These are phyloP conservation scores for Aspergillus melleus DNA, from an alignment of 2,329 filamentous ascomycete genomes.

Conservation along the genomic window DNA sequence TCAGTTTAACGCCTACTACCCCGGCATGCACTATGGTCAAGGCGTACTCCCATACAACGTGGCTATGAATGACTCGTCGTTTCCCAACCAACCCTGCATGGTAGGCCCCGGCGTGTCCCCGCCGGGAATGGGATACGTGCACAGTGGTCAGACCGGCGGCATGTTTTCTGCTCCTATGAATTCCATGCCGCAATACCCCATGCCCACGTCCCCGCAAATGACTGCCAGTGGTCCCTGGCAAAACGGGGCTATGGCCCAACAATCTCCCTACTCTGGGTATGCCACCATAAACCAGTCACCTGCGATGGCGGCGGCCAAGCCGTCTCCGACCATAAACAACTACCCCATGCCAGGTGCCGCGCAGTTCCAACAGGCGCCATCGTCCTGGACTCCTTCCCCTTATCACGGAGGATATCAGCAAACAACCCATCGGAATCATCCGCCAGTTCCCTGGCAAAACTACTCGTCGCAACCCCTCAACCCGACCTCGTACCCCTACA, in stretches of 20 bases:
- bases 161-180: constrained; percentile 38
- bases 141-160: constrained; percentile 27
- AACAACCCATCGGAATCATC: constrained; percentile 41
- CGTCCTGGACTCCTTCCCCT: constrained; percentile 34
- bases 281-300: constrained; percentile 38
- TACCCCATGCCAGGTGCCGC: constrained; percentile 34
- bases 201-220: constrained; percentile 37
- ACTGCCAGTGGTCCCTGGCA: constrained; percentile 37
- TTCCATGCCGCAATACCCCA: constrained; percentile 35
- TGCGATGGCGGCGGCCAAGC: constrained; percentile 39
- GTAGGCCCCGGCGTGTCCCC: constrained; percentile 37
- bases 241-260: constrained; percentile 32
- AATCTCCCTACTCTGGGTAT: constrained; percentile 40
- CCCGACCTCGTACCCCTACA: constrained; percentile 68
- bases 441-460: constrained; percentile 40
- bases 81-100: constrained; percentile 35
- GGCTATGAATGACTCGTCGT: constrained; percentile 31
- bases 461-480: constrained; percentile 38
- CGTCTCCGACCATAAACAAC: constrained; percentile 40
- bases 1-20: constrained; percentile 51
- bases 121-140: constrained; percentile 33
- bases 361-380: constrained; percentile 32
- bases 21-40: constrained; percentile 39
- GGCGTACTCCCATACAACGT: constrained; percentile 31
- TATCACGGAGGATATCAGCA: constrained; percentile 35